phyloP scores from a whole-genome alignment of 805 yeast genomes.

The Pichia californica region DNA sequence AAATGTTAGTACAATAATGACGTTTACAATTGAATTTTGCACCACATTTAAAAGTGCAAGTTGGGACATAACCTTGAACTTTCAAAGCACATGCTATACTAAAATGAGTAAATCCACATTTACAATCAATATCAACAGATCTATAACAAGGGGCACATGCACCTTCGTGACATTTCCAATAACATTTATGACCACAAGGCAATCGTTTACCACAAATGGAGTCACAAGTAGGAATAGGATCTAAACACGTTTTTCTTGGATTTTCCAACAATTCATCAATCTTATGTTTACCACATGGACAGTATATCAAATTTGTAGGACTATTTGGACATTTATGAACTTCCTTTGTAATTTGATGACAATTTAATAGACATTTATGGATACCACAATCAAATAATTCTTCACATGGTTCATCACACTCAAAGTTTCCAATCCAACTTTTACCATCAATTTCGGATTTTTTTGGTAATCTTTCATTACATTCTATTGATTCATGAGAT shows the following conservation, averaged over 20 bases:
- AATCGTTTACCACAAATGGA: slow-evolving; percentile 54
- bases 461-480: slow-evolving; percentile 38
- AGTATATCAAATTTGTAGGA: slow-evolving; percentile 53
- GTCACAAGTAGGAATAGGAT: slow-evolving; percentile 74
- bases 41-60: slow-evolving; percentile 65
- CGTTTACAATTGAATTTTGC: slow-evolving; percentile 73
- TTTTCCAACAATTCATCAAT: slow-evolving; percentile 31
- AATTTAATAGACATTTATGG: slow-evolving; percentile 43
- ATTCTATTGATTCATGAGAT: slow-evolving; percentile 35
- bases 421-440: slow-evolving; percentile 45
- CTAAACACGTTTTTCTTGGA: slow-evolving; percentile 56
- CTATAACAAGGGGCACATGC: slow-evolving; percentile 61
- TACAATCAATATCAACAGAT: slow-evolving; percentile 46
- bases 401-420: slow-evolving; percentile 41
- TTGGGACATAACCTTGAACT: slow-evolving; percentile 46
- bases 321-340: slow-evolving; percentile 50
- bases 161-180: slow-evolving; percentile 69
- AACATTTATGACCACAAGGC: slow-evolving; percentile 70
- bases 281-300: slow-evolving; percentile 73
- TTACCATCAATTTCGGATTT: slow-evolving; percentile 20
- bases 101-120: slow-evolving; percentile 53
- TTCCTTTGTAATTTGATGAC: slow-evolving; percentile 42
- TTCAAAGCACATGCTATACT: slow-evolving; percentile 57
- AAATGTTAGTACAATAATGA: slow-evolving; percentile 62
- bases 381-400: slow-evolving; percentile 56